Conservation (phyloP, 129 eudicot genomes). For the Arctium minus region DNA sequence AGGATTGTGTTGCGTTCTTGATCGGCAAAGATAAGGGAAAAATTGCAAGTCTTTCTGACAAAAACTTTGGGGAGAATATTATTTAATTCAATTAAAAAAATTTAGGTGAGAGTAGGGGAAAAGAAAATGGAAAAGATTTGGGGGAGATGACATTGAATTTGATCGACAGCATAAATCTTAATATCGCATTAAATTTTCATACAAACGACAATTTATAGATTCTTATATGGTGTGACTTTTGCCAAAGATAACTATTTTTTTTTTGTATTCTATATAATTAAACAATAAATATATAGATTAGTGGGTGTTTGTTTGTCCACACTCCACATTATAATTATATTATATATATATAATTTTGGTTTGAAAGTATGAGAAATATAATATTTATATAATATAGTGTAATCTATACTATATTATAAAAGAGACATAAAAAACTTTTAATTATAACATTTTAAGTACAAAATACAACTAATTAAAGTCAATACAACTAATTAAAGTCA, state of each 20-base stretch:
- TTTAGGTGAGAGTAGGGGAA: slow-evolving; percentile 12
- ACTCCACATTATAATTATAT: no score
- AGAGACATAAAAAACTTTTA: no score
- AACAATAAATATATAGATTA: no score
- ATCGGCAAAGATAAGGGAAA: slow-evolving; percentile 42
- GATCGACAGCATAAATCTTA: background rate
- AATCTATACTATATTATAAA: no score
- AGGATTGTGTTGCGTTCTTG: slow-evolving; percentile 32
- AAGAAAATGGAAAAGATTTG: slow-evolving; percentile 3
- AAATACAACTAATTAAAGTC: no score
- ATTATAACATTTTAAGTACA: no score
- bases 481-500: no score
- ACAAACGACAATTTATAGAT: slow-evolving; percentile 30
- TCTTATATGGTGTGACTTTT: slow-evolving; percentile 14
- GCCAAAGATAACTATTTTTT: background rate
- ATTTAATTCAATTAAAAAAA: slow-evolving; percentile 4
- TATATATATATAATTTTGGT: no score
- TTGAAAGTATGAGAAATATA: no score
- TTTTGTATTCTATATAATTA: background rate
- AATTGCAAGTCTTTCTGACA: slow-evolving; percentile 26
- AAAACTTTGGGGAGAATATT: slow-evolving; percentile 16
- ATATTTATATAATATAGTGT: no score
- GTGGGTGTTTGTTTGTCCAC: no score
- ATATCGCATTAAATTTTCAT: background rate
- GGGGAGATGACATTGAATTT: slow-evolving; percentile 3